A percentile compares a stretch with the other conserved stretches of the same genome.
phyloP scores from a whole-genome alignment of 768 basidiomycete genomes.

The Phylloporus scabripes region DNA sequence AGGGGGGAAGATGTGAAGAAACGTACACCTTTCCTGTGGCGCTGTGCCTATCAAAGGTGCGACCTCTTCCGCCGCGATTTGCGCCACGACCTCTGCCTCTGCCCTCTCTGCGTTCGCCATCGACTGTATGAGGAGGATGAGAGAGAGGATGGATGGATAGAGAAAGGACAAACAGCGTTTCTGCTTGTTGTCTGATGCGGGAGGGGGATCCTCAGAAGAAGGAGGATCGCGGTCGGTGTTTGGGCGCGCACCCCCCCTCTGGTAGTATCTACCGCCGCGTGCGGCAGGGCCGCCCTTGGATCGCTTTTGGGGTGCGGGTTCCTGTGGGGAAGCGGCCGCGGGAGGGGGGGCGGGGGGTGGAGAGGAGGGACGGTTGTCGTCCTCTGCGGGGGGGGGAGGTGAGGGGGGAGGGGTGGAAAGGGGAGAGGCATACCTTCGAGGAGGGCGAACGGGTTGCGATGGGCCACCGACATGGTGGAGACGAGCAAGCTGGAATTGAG shows the following conservation, averaged over 20 bases:
- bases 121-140: conserved; percentile 25
- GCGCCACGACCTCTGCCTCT: conserved; percentile 42
- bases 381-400: conserved; percentile 34
- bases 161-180: conserved; percentile 26
- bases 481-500: conserved; percentile 1
- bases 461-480: conserved; percentile 78
- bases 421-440: conserved; percentile 56
- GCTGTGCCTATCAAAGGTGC: conserved; percentile 82
- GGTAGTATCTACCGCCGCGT: conserved; percentile 66
- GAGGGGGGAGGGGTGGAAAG: neutral
- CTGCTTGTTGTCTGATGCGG: conserved; percentile 17
- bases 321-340: conserved; percentile 23
- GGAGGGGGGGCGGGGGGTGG: conserved; percentile 21
- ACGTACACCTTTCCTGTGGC: conserved; percentile 78
- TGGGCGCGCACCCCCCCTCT: conserved; percentile 50
- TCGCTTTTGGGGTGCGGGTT: conserved; percentile 38
- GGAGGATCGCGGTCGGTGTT: conserved; percentile 37
- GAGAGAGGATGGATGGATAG: neutral
- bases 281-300: conserved; percentile 52
- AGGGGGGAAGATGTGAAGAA: neutral
- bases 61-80: conserved; percentile 56
- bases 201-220: conserved; percentile 34
- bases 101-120: conserved; percentile 42
- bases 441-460: conserved; percentile 80
- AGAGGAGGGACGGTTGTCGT: conserved; percentile 34